These are phyloP conservation scores for Rhizopogon rudus DNA, from an alignment of 768 basidiomycete genomes.

Conservation along the genomic window DNA sequence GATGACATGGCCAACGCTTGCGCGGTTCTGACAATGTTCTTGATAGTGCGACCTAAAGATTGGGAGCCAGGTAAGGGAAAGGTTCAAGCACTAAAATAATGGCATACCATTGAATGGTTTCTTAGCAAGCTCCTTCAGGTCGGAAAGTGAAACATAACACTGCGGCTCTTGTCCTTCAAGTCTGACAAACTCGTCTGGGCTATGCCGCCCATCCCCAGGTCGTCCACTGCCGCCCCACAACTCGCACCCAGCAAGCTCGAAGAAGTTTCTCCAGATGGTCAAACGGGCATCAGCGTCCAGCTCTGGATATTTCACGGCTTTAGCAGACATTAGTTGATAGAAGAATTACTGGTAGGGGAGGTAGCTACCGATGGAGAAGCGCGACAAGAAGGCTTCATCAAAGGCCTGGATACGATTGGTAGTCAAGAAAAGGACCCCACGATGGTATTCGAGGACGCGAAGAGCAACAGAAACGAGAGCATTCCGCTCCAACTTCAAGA, in stretches of 20 bases:
- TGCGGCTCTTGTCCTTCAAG: conserved; percentile 6
- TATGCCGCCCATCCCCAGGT: not conserved
- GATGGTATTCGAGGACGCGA: conserved; percentile 56
- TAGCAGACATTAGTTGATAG: not conserved
- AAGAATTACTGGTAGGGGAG: not conserved
- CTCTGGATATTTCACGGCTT: conserved; percentile 22
- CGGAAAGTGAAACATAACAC: conserved; percentile 6
- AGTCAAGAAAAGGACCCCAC: conserved; percentile 56
- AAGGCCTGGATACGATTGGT: conserved; percentile 35
- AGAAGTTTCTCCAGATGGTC: conserved; percentile 21
- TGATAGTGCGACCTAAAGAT: conserved; percentile 21
- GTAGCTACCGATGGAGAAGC: conserved; percentile 48
- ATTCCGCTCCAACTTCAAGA: conserved; percentile 45
- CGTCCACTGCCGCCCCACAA: conserved; percentile 4
- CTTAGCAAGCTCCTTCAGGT: conserved; percentile 18
- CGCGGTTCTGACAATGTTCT: conserved; percentile 28
- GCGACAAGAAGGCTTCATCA: conserved; percentile 66
- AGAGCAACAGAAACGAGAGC: conserved; percentile 71
- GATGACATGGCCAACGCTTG: conserved; percentile 22
- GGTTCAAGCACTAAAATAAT: not conserved
- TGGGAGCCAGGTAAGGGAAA: not conserved
- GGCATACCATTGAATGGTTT: conserved; percentile 23
- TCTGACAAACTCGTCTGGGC: conserved; percentile 4
- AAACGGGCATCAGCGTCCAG: conserved; percentile 17
- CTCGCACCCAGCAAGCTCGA: conserved; percentile 13